These are phyloP conservation scores for Corylus heterophylla DNA, from an alignment of 306 rosid genomes.

Conservation along the genomic window DNA sequence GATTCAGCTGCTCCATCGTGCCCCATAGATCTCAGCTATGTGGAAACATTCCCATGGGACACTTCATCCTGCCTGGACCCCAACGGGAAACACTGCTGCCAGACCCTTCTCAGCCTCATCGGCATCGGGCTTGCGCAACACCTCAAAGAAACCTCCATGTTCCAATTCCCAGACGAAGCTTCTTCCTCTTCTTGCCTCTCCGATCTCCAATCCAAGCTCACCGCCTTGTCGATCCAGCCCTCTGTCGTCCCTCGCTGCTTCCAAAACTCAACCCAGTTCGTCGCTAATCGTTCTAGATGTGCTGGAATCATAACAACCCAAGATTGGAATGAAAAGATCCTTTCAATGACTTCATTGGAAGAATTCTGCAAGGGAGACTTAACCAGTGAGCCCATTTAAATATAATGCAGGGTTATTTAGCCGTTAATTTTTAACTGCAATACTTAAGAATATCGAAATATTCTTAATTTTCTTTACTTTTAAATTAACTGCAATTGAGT, in stretches of 20 bases:
- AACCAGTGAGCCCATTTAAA: neutral
- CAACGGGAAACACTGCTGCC: constrained; percentile 51
- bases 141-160: constrained; percentile 53
- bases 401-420: no score
- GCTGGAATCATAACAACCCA: constrained; percentile 52
- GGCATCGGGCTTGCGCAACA: constrained; percentile 66
- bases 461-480: no score
- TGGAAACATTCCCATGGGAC: constrained; percentile 74
- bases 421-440: no score
- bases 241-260: constrained; percentile 50
- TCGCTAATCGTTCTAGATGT: constrained; percentile 40
- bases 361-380: constrained; percentile 53
- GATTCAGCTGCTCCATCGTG: constrained; percentile 38
- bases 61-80: constrained; percentile 49
- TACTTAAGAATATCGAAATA: no score
- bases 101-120: constrained; percentile 55
- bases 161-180: constrained; percentile 46
- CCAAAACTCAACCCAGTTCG: constrained; percentile 49
- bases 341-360: constrained; percentile 33
- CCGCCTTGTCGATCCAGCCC: constrained; percentile 37
- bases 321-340: constrained; percentile 53
- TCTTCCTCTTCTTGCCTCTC: constrained; percentile 62
- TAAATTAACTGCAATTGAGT: no score
- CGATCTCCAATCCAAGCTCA: constrained; percentile 36
- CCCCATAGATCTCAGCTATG: constrained; percentile 72